Base-by-base conservation (phyloP, 441 rosid species). In the Dalechampia spathulata region DNA sequence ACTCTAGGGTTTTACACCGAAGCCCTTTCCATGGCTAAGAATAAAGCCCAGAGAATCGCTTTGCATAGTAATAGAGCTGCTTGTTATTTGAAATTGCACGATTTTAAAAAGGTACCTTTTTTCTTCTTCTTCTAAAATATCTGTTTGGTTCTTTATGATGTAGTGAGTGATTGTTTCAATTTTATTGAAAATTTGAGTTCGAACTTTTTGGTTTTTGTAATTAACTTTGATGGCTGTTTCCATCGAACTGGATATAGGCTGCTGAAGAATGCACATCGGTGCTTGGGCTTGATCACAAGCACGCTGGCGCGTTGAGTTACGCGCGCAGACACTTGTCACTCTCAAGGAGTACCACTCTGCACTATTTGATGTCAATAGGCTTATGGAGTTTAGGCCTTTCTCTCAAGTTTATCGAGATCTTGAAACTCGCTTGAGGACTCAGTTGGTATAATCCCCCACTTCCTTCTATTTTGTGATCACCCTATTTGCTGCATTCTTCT, bases 51-150 rank as follows among this genome's bases (percentile, higher is more conserved):
- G 68, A 86, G 70, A 86, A 91, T 91, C 75, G 86, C 93, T 59
- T 64, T 91, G 60, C 95, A 91, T 62, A 91, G 98, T 64, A 91
- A 91, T 57, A 71, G 96, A 45, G 98, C 98, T 52, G 96, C 96
- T 70, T 91, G 98, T 65, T 91, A 59, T 62, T 64, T 91, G 71
- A 91, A 87, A 57, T 55, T 91, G 42, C 96, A 82, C 68, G 71
- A 74, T 65, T 91, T 91, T 87, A 72, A 77, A 45, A 75, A 77
- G 90, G 96, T 90, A 4, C n/a, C 6, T 8, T 6, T 16, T 39
- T 1, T 39, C n/a, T 4, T 30, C 8, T 30, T 30, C 4, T 30
- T 30, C 34, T n/a, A n/a, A n/a, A n/a, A n/a, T n/a, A n/a, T n/a
- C n/a, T n/a, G n/a, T n/a, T n/a, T n/a, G n/a, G n/a, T n/a, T n/a